Evolutionary conservation across 148 eudicot genomes (phyloP).

Genomic region (Selenicereus undatus): DNA sequence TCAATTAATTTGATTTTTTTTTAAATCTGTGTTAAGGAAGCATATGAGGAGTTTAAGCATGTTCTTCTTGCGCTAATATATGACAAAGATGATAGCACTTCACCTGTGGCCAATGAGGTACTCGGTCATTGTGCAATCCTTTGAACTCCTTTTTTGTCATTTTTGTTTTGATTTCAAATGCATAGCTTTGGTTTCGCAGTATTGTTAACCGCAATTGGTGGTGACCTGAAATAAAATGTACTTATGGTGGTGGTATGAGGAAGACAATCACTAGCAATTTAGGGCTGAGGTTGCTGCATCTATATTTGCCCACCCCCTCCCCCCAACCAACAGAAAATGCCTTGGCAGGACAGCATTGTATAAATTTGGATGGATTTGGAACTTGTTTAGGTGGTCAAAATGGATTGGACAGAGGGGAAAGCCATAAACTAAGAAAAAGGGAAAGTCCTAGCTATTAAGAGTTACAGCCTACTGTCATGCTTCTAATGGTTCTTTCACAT

Average conservation of each 20-base stretch:
- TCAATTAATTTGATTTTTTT: background rate
- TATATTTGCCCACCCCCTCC: too few relatives aligned
- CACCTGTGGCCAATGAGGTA: constrained; percentile 89
- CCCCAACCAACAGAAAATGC: too few relatives aligned
- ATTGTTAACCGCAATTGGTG: background rate
- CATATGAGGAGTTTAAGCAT: constrained; percentile 98
- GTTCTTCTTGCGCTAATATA: constrained; percentile 75
- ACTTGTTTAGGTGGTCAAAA: background rate
- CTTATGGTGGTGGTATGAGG: background rate
- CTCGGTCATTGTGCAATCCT: background rate
- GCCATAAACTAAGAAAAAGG: background rate
- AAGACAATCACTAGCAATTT: background rate
- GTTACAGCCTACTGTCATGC: background rate
- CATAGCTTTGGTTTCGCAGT: background rate
- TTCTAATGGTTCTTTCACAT: too few relatives aligned
- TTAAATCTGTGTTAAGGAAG: constrained; percentile 67
- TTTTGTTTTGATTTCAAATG: background rate
- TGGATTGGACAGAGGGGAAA: background rate
- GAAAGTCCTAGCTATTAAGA: background rate
- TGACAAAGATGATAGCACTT: constrained; percentile 68
- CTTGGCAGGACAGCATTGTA: background rate
- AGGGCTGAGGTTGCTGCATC: background rate
- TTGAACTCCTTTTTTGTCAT: background rate
- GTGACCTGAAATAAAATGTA: background rate
- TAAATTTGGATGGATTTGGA: background rate